phyloP scores from a whole-genome alignment of 768 basidiomycete species.

The Mycena sanguinolenta region DNA sequence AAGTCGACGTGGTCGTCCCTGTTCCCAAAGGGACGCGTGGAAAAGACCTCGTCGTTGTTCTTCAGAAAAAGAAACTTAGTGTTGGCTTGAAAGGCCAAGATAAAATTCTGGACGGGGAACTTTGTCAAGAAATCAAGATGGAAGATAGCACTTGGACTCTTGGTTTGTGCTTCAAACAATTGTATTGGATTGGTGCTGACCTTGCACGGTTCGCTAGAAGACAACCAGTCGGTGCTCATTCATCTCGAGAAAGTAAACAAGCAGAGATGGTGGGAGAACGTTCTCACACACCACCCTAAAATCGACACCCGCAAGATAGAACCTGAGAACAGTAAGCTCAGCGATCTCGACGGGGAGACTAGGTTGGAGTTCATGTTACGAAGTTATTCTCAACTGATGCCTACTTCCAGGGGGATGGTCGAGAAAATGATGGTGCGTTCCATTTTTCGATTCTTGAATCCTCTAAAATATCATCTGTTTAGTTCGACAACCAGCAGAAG shows the following conservation, averaged over 20 bases:
- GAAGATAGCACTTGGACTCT: conserved; percentile 98
- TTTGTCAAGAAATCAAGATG: conserved; percentile 94
- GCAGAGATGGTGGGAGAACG: conserved; percentile 98
- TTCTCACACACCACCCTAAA: conserved; percentile 94
- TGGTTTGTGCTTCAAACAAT: conserved; percentile 61
- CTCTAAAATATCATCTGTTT: conserved; percentile 20
- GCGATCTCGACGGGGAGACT: conserved; percentile 96
- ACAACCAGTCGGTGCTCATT: conserved; percentile 77
- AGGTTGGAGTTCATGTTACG: conserved; percentile 59
- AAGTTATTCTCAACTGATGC: conserved; percentile 13
- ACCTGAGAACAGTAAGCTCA: conserved; percentile 94
- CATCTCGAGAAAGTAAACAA: conserved; percentile 91
- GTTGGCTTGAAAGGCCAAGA: conserved; percentile 90
- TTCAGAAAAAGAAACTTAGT: conserved; percentile 87
- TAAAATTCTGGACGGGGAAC: conserved; percentile 87
- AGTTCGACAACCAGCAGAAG: conserved; percentile 88
- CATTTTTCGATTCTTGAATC: conserved; percentile 3
- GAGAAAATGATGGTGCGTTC: conserved; percentile 99
- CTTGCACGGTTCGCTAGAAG: conserved; percentile 65
- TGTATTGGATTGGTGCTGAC: neutral
- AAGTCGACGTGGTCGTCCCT: conserved; percentile 86
- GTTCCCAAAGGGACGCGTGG: conserved; percentile 91
- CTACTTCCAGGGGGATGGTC: conserved; percentile 84
- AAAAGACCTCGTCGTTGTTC: conserved; percentile 77
- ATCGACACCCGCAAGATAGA: conserved; percentile 97